Conservation (phyloP, 2,329 filamentous ascomycete species). For the Colletotrichum acutatum region DNA sequence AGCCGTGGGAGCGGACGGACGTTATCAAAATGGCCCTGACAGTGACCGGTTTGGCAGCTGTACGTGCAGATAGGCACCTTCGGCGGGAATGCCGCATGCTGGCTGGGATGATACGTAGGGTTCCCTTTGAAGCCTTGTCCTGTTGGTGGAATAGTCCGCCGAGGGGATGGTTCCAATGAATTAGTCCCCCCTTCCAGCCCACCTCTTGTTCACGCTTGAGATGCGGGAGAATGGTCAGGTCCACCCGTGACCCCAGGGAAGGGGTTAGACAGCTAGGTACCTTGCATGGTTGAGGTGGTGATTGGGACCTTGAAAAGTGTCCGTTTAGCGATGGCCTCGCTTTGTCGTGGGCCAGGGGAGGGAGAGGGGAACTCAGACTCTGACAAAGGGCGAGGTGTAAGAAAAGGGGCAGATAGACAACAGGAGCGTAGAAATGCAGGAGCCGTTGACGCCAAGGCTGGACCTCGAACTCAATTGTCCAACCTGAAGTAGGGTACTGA, state of each 20-base stretch:
- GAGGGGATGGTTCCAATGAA: background rate
- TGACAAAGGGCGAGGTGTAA: background rate
- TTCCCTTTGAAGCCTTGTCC: background rate
- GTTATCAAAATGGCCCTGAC: slow-evolving; percentile 18
- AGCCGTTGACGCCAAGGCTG: slow-evolving; percentile 17
- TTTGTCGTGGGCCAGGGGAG: slow-evolving; percentile 12
- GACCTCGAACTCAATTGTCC: slow-evolving; percentile 12
- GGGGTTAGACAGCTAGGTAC: background rate
- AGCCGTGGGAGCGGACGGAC: slow-evolving; percentile 24
- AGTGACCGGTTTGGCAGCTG: background rate
- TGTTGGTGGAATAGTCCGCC: background rate
- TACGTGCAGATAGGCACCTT: background rate
- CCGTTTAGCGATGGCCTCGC: slow-evolving; percentile 27
- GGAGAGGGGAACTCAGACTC: background rate
- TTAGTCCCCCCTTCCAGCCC: background rate
- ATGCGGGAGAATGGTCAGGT: background rate
- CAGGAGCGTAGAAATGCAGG: background rate
- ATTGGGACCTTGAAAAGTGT: background rate
- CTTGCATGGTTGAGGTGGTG: background rate
- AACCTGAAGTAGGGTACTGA: slow-evolving; percentile 11
- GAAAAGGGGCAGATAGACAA: background rate
- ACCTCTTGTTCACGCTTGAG: background rate
- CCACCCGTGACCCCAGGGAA: background rate
- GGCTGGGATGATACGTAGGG: background rate
- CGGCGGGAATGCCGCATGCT: slow-evolving; percentile 8